These are phyloP conservation scores for Pistacia atlantica DNA, from an alignment of 345 rosid genomes.

Conservation along the genomic window DNA sequence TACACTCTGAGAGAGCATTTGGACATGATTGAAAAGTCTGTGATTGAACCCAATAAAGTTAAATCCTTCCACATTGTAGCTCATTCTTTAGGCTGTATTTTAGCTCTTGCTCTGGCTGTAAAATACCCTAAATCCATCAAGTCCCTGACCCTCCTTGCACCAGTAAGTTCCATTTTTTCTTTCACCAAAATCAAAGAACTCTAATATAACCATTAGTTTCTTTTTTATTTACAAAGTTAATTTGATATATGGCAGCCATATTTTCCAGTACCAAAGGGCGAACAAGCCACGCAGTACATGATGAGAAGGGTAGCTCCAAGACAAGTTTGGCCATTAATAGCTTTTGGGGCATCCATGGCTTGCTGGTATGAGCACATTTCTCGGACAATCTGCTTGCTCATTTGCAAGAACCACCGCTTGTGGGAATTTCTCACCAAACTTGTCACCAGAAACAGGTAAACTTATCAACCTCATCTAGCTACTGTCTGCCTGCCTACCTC, in stretches of 20 bases:
- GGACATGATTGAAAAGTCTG: constrained; percentile 87
- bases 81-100: constrained; percentile 97
- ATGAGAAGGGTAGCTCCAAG: constrained; percentile 84
- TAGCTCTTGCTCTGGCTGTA: constrained; percentile 92
- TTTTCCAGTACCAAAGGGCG: constrained; percentile 78
- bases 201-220: background rate
- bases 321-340: constrained; percentile 84
- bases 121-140: constrained; percentile 75
- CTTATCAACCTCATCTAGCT: constrained; percentile 7
- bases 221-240: too few relatives aligned
- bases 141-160: constrained; percentile 88
- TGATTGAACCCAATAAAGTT: constrained; percentile 61
- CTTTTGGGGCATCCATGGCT: constrained; percentile 83
- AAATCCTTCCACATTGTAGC: constrained; percentile 94
- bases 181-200: too few relatives aligned
- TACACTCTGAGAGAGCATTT: constrained; percentile 91
- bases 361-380: constrained; percentile 97
- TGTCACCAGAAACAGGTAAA: constrained; percentile 82
- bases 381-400: constrained; percentile 77
- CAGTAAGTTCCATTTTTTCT: constrained; percentile 46
- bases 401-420: constrained; percentile 87
- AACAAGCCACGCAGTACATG: constrained; percentile 67
- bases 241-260: constrained; percentile 62
- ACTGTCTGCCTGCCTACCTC: background rate
- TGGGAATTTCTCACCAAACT: constrained; percentile 85